Evolutionary conservation across 1,284 basidiomycete species (phyloP).

Genomic region (Kwoniella shivajii): DNA sequence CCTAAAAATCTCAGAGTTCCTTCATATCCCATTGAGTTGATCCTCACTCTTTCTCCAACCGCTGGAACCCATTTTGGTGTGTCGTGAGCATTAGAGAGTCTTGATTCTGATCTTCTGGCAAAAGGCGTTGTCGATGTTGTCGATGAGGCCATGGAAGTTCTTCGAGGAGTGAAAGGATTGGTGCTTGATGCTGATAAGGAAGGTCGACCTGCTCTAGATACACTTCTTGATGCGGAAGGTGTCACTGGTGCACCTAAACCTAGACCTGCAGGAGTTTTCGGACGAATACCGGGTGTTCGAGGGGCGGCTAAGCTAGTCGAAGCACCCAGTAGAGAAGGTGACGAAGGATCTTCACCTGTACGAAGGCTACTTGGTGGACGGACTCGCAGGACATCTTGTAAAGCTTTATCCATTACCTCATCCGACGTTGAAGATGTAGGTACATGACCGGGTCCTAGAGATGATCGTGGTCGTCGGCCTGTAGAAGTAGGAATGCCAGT

Average conservation of each 20-base stretch:
- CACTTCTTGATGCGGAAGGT: slow-evolving; percentile 33
- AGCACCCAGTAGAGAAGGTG: slow-evolving; percentile 11
- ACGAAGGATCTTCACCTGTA: slow-evolving; percentile 26
- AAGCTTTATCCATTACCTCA: slow-evolving; percentile 43
- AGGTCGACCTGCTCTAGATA: slow-evolving; percentile 32
- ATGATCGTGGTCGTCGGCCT: slow-evolving; percentile 43
- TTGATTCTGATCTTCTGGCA: slow-evolving; percentile 40
- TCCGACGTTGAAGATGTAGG: slow-evolving; percentile 13
- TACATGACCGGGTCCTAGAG: slow-evolving; percentile 36
- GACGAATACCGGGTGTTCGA: slow-evolving; percentile 38
- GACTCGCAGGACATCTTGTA: slow-evolving; percentile 39
- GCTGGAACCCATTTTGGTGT: slow-evolving; percentile 35
- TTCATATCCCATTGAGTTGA: slow-evolving; percentile 77
- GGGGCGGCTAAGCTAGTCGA: slow-evolving; percentile 22
- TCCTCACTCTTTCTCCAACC: slow-evolving; percentile 76
- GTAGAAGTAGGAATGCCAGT: slow-evolving; percentile 48
- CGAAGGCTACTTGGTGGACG: slow-evolving; percentile 35
- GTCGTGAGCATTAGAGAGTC: slow-evolving; percentile 31
- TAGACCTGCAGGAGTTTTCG: slow-evolving; percentile 34
- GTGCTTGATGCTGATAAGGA: slow-evolving; percentile 32
- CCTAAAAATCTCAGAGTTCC: slow-evolving; percentile 78
- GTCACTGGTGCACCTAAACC: slow-evolving; percentile 26
- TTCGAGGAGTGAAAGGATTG: slow-evolving; percentile 34
- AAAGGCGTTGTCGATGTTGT: slow-evolving; percentile 40
- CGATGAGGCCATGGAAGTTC: slow-evolving; percentile 42